These are phyloP conservation scores for Tilletia caries DNA, from an alignment of 1,284 basidiomycete genomes.

Conservation along the genomic window DNA sequence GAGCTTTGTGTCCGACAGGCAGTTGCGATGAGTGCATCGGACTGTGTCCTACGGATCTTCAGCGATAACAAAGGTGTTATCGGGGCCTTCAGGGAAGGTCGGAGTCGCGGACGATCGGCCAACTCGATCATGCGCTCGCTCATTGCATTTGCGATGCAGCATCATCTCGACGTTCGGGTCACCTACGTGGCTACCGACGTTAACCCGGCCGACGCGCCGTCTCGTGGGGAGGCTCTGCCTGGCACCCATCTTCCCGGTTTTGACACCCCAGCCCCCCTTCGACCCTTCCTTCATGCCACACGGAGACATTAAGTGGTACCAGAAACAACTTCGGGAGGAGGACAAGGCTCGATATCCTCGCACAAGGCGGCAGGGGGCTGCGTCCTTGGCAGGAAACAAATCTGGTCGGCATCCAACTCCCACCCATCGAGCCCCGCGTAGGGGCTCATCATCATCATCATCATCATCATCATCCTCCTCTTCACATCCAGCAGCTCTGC, in stretches of 20 bases:
- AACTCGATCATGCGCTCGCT: not conserved
- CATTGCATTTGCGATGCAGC: not conserved
- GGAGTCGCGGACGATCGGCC: not conserved
- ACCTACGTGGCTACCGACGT: too few relatives aligned
- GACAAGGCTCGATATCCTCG: not conserved
- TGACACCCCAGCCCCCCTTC: not conserved
- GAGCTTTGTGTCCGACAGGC: not conserved
- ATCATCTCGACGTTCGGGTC: too few relatives aligned
- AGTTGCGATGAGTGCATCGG: not conserved
- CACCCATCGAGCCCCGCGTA: not conserved
- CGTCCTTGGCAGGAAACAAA: not conserved
- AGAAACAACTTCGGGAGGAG: not conserved
- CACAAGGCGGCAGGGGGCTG: not conserved
- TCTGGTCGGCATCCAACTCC: not conserved
- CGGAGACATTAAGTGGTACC: not conserved
- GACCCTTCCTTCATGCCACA: not conserved
- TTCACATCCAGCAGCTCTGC: too few relatives aligned
- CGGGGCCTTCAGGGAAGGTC: not conserved
- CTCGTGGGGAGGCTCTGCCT: not conserved
- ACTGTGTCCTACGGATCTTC: not conserved
- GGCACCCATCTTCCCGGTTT: not conserved
- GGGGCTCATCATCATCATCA: too few relatives aligned
- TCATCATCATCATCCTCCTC: too few relatives aligned
- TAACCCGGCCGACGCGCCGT: not conserved
- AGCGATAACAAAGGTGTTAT: not conserved